Percentiles rank a stretch among this genome's conserved stretches.
phyloP scores from a whole-genome alignment of 805 yeast species.

The Yarrowia yakushimensis region DNA sequence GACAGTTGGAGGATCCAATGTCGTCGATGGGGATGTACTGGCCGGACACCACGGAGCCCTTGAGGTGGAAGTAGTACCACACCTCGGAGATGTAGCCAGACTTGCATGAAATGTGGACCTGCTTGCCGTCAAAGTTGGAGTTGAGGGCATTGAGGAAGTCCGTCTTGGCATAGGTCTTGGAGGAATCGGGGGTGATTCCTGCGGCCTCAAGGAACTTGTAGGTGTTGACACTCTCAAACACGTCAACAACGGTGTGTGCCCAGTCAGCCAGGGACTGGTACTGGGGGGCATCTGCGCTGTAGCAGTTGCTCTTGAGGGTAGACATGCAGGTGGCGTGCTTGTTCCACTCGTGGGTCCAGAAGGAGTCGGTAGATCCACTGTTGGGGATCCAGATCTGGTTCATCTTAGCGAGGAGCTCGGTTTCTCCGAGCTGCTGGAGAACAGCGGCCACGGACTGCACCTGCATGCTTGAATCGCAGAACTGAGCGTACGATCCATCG shows the following conservation, averaged over 20 bases:
- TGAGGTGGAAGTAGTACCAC: slow-evolving; percentile 77
- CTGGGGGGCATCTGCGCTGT: slow-evolving; percentile 37
- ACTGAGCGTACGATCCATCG: slow-evolving; percentile 75
- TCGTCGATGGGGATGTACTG: slow-evolving; percentile 59
- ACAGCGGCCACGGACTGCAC: slow-evolving; percentile 50
- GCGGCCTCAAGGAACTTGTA: slow-evolving; percentile 60
- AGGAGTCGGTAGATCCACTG: slow-evolving; percentile 59
- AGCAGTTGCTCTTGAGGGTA: slow-evolving; percentile 72
- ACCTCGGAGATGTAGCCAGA: slow-evolving; percentile 53
- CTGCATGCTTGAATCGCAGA: slow-evolving; percentile 61
- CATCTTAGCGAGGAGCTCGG: slow-evolving; percentile 57
- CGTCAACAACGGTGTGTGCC: slow-evolving; percentile 55
- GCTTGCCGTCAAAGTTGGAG: slow-evolving; percentile 45
- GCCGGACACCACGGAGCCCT: slow-evolving; percentile 69
- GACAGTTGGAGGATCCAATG: slow-evolving; percentile 57
- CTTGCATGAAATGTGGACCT: slow-evolving; percentile 59
- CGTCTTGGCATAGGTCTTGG: slow-evolving; percentile 53
- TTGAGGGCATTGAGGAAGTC: slow-evolving; percentile 39
- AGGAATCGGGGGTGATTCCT: slow-evolving; percentile 66
- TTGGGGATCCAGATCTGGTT: slow-evolving; percentile 65
- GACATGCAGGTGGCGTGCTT: slow-evolving; percentile 92
- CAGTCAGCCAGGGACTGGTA: slow-evolving; percentile 61
- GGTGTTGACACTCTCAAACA: slow-evolving; percentile 62
- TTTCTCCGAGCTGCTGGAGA: slow-evolving; percentile 43
- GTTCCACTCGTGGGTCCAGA: slow-evolving; percentile 92